Base-by-base conservation (phyloP, 306 rosid genomes). In the Rosa chinensis region DNA sequence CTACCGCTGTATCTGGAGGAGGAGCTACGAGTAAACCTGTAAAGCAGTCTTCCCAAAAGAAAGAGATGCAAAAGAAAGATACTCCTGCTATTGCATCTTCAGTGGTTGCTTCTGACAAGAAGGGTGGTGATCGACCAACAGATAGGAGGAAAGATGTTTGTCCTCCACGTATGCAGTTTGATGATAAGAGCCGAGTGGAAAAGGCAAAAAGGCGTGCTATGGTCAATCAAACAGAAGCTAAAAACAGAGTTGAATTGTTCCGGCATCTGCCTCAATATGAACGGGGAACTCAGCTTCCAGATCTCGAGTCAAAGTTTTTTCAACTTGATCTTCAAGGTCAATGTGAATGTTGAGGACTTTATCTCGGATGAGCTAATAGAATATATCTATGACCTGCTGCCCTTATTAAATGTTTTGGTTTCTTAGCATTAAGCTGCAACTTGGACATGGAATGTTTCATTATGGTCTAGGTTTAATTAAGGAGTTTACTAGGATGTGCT, bases 231-330 rank as follows among this genome's bases (percentile, higher is more conserved):
- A 90, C 89, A 58, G 96, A 92, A 89, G 92, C 92, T 73, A 85
- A 82, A 82, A 90, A 92, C 75, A 87, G 92, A 85, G 97, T 90
- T 79, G 97, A 94, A 84, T 78, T 94, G 78, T 94, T 94, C 85
- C 86, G 85, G 78, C 97, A 94, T 87, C 84, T 94, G 89, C 97
- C 97, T 78, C 98, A 94, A 80, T 92, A 89, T 78, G 97, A 94
- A 82, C 84, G 78, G 76, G 96, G 94, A 70, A 80, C 83, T 68
- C 93, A 89, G 81, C 91, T 89, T 82, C 89, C 93, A 77, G 87
- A 90, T 79, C 92, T 92, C 18, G 89, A 90, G 79, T 83, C 94
- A 21, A 94, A 77, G 79, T 55, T 90, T 88, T 94, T 94, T 84
- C 93, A 86, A 80, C 89, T 87, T 68, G 96, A 85, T 77, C 78